Evolutionary conservation across 441 rosid species (phyloP), one percentile per base, ranked within the genome.

Genomic region (Arabidopsis lyrata): DNA sequence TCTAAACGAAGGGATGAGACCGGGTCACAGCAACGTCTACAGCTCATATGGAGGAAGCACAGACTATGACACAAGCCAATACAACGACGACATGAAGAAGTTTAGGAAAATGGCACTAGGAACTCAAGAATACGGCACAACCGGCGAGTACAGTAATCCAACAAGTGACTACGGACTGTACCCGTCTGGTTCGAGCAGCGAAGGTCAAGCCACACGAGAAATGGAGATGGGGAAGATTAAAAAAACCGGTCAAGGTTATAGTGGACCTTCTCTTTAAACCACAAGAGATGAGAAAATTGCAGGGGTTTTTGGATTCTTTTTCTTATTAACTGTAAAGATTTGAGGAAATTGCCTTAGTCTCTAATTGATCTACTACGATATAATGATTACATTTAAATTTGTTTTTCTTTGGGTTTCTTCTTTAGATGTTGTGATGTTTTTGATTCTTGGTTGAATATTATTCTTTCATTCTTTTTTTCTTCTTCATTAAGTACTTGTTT

Each of bases 181-280:
- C 69, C 95, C 93, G n/a, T 92, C 96, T 1, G 97, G 98, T 16
- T 92, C 98, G 7, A 92, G 97, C 84, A 83, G 92, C 1, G 97
- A 90, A 56, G 97, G 85, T 52, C 87, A 82, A 55, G 84, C 56
- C 63, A 92, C 98, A 69, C 77, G 87, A 3, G 93, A 92, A 81
- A 87, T 86, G 92, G 97, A 92, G 88, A 86, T 86, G 93, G 82
- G 85, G 60, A 88, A 76, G 81, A 65, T 81, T 84, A 91, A 84
- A 86, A 85, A 65, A 64, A 71, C 74, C 70, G 81, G 79, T 42
- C 68, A 18, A 64, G 79, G 79, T 63, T 78, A 56, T 20, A 47
- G 66, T 56, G 79, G 73, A 74, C 75, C 78, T 1, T 78, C 82
- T 63, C 70, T 53, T 20, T 72, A 55, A 41, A 63, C 54, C 35